These are phyloP conservation scores for Dimocarpus longan DNA, from an alignment of 345 rosid species.

Conservation along the genomic window DNA sequence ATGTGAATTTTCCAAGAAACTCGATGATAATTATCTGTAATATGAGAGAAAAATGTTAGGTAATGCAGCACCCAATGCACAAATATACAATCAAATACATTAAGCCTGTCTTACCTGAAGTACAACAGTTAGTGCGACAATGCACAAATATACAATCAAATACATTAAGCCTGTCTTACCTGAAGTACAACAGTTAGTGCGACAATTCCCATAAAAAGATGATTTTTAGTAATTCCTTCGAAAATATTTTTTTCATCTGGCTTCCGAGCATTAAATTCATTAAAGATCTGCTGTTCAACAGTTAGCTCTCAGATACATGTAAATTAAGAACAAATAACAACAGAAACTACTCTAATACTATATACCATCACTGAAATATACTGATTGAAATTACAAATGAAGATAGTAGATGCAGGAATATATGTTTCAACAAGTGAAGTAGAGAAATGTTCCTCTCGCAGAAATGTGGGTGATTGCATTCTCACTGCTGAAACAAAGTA, in stretches of 20 bases:
- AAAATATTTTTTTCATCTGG: conserved; percentile 88
- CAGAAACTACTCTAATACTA: neutral
- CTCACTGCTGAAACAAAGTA: neutral
- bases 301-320: conserved; percentile 33
- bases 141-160: neutral
- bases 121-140: no score
- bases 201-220: conserved; percentile 78
- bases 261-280: conserved; percentile 93
- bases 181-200: conserved; percentile 71
- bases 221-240: conserved; percentile 68
- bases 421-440: neutral
- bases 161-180: conserved; percentile 38
- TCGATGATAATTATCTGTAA: conserved; percentile 67
- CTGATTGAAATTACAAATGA: neutral
- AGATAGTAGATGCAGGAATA: neutral
- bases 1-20: conserved; percentile 84
- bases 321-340: neutral
- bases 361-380: neutral
- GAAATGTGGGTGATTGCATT: neutral
- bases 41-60: neutral
- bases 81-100: neutral
- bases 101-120: conserved; percentile 62
- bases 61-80: neutral
- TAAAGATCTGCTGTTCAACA: conserved; percentile 62
- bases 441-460: neutral